phyloP scores from a whole-genome alignment of 345 rosid species.

The Cardamine chenopodiifolia region DNA sequence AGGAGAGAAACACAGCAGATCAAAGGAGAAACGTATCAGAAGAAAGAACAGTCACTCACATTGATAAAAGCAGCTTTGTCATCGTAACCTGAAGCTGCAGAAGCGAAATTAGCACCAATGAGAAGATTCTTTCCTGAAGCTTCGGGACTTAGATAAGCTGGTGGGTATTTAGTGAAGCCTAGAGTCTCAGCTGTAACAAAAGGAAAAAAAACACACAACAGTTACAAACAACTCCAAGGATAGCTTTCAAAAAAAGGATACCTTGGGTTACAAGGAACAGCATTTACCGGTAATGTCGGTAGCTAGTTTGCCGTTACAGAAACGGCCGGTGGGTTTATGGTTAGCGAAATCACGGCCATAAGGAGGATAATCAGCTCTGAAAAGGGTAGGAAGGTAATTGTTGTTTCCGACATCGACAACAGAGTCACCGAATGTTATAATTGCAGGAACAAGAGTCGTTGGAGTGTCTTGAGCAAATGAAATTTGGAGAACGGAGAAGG shows the following conservation, averaged over 20 bases:
- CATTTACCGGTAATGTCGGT: conserved; percentile 78
- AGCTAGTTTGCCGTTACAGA: conserved; percentile 90
- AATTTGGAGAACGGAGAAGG: conserved; percentile 13
- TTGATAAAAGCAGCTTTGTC: conserved; percentile 66
- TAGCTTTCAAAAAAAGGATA: background rate
- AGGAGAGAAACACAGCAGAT: background rate
- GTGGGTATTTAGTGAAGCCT: conserved; percentile 74
- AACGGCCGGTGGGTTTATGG: conserved; percentile 81
- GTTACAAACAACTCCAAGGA: background rate
- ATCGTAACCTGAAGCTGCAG: conserved; percentile 92
- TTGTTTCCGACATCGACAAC: conserved; percentile 95
- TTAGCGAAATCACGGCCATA: conserved; percentile 80
- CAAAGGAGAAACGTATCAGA: background rate
- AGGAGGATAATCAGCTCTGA: conserved; percentile 88
- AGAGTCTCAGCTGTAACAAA: conserved; percentile 72
- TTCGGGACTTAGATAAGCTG: conserved; percentile 84
- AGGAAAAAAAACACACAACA: conserved; percentile 7
- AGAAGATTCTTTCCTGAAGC: conserved; percentile 90
- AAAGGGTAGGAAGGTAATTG: conserved; percentile 75
- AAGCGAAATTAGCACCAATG: conserved; percentile 93
- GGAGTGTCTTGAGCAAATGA: conserved; percentile 46
- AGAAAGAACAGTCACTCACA: conserved; percentile 39
- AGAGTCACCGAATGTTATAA: conserved; percentile 82
- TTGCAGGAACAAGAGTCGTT: conserved; percentile 67
- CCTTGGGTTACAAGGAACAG: conserved; percentile 28